Evolutionary conservation across 2,329 filamentous ascomycete genomes (phyloP), one percentile per base, ranked within the genome.

Genomic region (Ophioceras dolichostomum): DNA sequence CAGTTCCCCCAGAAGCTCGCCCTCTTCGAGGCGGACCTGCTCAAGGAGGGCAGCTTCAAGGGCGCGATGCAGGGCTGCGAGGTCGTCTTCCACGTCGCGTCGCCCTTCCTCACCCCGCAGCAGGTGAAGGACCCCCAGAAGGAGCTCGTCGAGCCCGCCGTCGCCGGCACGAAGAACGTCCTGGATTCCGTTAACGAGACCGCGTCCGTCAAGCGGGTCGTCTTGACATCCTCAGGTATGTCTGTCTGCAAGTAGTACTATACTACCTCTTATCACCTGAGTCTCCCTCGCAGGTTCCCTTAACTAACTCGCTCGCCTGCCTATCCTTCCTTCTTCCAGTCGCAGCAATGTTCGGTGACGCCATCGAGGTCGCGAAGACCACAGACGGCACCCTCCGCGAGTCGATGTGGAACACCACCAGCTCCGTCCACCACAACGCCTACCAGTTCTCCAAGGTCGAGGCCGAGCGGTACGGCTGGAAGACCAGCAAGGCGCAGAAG

Each of bases 1-100:
- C 40, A 40, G 32, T 39, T 42, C 13, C 35, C 42, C 5, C 37
- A 17, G 6, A 36, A 41, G 12, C 40, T 52, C 10, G 42, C 37
- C 4, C 45, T 58, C 14, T 52, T 51, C 20, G 52, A 53, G 32
- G 51, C 52, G 6, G 51, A 57, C 36, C 43, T 53, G 8, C 47
- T 58, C 5, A 37, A 42, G 18, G 34, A 46, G 0, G 47, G 46
- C 28, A 54, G 51, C 5, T 58, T 59, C 39, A 39, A 41, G 4
- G 34, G 45, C 6, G 48, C 55, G 13, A 47, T 54, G 31, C 35
- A 44, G 26, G 51, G 49, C 33, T 55, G 53, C 32, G 37, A 45
- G 5, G 48, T 51, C 2, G 51, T 60, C 12, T 49, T 56, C 37
- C 57, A 58, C 27, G 47, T 58, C 14, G 57, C 55, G 0, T 54